These are phyloP conservation scores for Cutaneotrichosporon spelunceum DNA, from an alignment of 1,284 basidiomycete genomes.

Conservation along the genomic window DNA sequence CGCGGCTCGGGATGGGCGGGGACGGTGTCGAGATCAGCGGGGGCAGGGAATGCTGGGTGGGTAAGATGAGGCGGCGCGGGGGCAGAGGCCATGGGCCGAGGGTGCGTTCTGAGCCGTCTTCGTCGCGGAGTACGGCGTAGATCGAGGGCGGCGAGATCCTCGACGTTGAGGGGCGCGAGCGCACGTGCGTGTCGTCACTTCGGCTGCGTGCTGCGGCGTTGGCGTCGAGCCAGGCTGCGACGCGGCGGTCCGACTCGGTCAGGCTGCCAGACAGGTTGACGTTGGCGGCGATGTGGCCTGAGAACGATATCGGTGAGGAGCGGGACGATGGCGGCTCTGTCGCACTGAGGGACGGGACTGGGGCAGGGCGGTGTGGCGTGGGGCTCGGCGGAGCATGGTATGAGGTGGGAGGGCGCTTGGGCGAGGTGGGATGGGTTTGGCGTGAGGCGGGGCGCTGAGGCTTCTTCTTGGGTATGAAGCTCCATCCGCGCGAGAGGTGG, in stretches of 20 bases:
- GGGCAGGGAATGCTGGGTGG: neutral
- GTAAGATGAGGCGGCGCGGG: neutral
- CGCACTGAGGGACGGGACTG: neutral
- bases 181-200: neutral
- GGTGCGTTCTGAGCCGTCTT: neutral
- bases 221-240: neutral
- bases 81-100: neutral
- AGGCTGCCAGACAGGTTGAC: neutral
- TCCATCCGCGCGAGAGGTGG: neutral
- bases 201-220: neutral
- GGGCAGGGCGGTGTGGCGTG: neutral
- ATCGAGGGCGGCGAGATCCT: neutral
- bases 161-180: neutral
- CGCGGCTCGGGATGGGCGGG: neutral
- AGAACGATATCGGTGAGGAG: neutral
- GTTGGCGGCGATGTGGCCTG: slow-evolving; percentile 2
- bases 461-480: neutral
- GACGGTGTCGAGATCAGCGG: neutral
- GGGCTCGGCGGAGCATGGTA: neutral
- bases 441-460: neutral
- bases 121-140: neutral
- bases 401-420: neutral
- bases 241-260: neutral
- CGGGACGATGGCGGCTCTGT: neutral
- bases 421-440: neutral